These are phyloP conservation scores for Crithidia acanthocephali DNA, from an alignment of 208 protist species.

Conservation along the genomic window DNA sequence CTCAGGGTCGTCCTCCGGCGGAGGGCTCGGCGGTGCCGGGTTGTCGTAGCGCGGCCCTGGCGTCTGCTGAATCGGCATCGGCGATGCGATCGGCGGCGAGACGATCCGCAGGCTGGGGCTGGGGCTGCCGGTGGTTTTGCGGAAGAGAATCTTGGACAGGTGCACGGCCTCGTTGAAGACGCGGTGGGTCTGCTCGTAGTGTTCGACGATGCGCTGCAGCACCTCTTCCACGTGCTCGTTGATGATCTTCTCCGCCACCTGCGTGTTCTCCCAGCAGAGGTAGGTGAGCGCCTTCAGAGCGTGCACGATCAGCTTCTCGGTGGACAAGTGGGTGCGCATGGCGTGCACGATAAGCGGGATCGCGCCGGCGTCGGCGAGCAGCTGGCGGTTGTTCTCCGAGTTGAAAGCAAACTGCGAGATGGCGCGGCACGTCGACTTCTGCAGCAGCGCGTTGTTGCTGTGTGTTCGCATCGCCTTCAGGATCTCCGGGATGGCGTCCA, in stretches of 20 bases:
- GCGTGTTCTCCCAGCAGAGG: constrained; percentile 91
- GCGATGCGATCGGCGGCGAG: constrained; percentile 82
- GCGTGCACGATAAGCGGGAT: constrained; percentile 89
- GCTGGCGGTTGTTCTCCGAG: constrained; percentile 88
- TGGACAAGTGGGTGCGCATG: constrained; percentile 79
- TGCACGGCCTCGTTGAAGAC: constrained; percentile 90
- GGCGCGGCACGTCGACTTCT: constrained; percentile 92
- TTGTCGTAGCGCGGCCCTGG: constrained; percentile 36
- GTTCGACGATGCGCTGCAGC: constrained; percentile 71
- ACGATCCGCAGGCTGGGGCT: constrained; percentile 59
- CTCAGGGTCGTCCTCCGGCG: constrained; percentile 37
- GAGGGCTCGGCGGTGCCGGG: constrained; percentile 60
- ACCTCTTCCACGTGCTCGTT: constrained; percentile 75
- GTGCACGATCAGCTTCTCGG: constrained; percentile 92
- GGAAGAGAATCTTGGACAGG: constrained; percentile 91
- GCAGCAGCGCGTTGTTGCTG: constrained; percentile 77
- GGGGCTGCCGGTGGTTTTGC: constrained; percentile 75
- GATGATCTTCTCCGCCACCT: constrained; percentile 89
- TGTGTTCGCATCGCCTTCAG: constrained; percentile 86
- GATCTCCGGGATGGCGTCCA: constrained; percentile 86
- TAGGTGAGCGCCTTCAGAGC: constrained; percentile 93
- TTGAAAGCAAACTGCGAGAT: constrained; percentile 94
- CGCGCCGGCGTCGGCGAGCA: constrained; percentile 81
- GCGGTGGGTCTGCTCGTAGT: constrained; percentile 67
- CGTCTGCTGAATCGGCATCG: constrained; percentile 75